Percentiles rank a stretch among this genome's conserved stretches.
phyloP scores from a whole-genome alignment of 1,284 basidiomycete genomes.

The Melampsora americana region DNA sequence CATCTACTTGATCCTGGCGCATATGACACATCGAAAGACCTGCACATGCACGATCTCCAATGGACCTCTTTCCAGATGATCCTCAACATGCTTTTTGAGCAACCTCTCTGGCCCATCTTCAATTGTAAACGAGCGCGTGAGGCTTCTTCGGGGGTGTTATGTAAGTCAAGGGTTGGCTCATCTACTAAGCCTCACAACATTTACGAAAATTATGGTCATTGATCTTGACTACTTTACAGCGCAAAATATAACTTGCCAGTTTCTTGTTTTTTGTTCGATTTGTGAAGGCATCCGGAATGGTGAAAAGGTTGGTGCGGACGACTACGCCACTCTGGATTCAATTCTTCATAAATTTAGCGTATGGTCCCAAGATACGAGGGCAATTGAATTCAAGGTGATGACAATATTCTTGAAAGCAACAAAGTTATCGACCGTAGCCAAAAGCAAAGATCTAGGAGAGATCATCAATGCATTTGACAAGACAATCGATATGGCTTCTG shows the following conservation, averaged over 20 bases:
- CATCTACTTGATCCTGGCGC: not conserved
- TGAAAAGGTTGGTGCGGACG: not conserved
- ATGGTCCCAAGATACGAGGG: not conserved
- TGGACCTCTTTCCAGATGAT: conserved; percentile 3
- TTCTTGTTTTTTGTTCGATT: not conserved
- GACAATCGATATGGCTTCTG: not conserved
- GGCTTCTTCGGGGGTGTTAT: no score
- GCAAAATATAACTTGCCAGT: not conserved
- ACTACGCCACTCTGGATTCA: not conserved
- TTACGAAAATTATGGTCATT: no score
- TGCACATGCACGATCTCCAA: not conserved
- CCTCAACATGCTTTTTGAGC: not conserved
- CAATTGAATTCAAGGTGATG: not conserved
- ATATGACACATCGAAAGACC: not conserved
- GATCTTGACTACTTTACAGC: not conserved
- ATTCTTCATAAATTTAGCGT: not conserved
- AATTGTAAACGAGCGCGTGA: no score
- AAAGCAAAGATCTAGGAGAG: not conserved
- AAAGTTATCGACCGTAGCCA: not conserved
- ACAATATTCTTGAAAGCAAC: not conserved
- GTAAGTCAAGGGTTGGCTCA: no score
- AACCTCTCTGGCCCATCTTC: not conserved
- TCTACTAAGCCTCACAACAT: no score
- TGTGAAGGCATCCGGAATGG: not conserved
- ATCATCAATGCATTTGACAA: not conserved